These are phyloP conservation scores for Porcisia hertigi DNA, from an alignment of 208 protist genomes.

Conservation along the genomic window DNA sequence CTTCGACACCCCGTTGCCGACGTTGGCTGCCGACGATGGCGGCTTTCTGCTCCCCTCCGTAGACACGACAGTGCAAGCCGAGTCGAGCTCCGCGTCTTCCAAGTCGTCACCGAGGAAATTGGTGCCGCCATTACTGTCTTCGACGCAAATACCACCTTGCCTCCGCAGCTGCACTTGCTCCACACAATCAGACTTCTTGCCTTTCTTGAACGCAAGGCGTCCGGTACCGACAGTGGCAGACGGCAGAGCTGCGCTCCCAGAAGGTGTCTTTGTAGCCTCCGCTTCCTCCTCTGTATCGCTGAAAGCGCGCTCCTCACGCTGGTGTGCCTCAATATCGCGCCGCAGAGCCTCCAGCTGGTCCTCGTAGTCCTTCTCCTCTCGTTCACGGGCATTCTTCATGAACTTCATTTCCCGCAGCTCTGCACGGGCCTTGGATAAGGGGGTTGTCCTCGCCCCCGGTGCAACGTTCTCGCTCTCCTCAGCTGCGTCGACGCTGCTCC, in stretches of 20 bases:
- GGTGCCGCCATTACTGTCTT: conserved; percentile 4
- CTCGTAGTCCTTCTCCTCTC: conserved; percentile 59
- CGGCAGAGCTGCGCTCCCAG: not conserved
- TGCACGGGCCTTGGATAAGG: conserved; percentile 63
- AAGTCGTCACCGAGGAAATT: conserved; percentile 14
- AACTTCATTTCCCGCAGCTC: conserved; percentile 85
- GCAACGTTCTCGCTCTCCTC: conserved; percentile 12
- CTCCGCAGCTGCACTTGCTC: conserved; percentile 60
- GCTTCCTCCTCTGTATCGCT: not conserved
- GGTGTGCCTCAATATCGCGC: conserved; percentile 55
- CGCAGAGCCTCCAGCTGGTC: conserved; percentile 56
- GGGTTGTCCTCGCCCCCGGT: conserved; percentile 21
- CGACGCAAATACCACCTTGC: conserved; percentile 41
- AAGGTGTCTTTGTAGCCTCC: not conserved
- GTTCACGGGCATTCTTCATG: conserved; percentile 79
- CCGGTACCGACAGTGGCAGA: conserved; percentile 14
- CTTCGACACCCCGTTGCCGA: not conserved
- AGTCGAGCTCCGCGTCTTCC: conserved; percentile 13
- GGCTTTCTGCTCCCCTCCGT: not conserved
- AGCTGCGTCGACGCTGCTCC: conserved; percentile 32
- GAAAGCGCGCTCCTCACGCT: conserved; percentile 23
- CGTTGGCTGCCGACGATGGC: not conserved
- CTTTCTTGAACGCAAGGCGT: conserved; percentile 18
- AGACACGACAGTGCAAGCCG: conserved; percentile 12
- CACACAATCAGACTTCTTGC: conserved; percentile 29